A percentile compares a stretch with the other conserved stretches of the same genome.
Evolutionary conservation across 1,284 basidiomycete species (phyloP).

Genomic region (Moniliophthora roreri): DNA sequence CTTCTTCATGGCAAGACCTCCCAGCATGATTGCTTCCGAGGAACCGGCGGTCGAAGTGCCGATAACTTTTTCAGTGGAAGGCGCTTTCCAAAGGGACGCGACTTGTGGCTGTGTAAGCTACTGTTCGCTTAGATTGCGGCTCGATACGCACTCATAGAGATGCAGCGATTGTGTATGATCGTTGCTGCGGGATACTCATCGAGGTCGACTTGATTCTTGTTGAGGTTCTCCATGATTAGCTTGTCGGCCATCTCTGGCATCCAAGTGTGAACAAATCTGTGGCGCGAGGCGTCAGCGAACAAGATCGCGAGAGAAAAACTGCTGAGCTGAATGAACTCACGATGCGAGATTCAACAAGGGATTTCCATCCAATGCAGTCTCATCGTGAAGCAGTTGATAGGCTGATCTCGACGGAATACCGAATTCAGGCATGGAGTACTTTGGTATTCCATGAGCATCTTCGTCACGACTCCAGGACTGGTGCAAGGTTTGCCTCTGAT

Average conservation of each 20-base stretch:
- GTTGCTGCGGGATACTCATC: slow-evolving; percentile 70
- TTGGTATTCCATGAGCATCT: slow-evolving; percentile 34
- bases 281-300: neutral
- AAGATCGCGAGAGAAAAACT: neutral
- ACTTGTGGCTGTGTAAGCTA: slow-evolving; percentile 30
- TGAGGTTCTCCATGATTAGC: slow-evolving; percentile 63
- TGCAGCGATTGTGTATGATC: slow-evolving; percentile 56
- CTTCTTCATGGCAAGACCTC: slow-evolving; percentile 73
- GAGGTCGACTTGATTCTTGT: slow-evolving; percentile 67
- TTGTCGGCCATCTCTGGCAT: slow-evolving; percentile 58
- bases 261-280: slow-evolving; percentile 56
- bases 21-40: slow-evolving; percentile 75
- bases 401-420: slow-evolving; percentile 40
- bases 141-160: slow-evolving; percentile 50
- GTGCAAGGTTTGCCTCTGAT: slow-evolving; percentile 26
- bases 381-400: slow-evolving; percentile 64
- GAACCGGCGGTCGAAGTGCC: slow-evolving; percentile 77
- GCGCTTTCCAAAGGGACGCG: slow-evolving; percentile 73
- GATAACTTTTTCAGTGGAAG: slow-evolving; percentile 51
- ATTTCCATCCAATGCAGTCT: slow-evolving; percentile 64
- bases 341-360: slow-evolving; percentile 67
- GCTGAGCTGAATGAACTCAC: slow-evolving; percentile 21
- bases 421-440: slow-evolving; percentile 37
- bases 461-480: slow-evolving; percentile 42
- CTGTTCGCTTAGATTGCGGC: neutral